These are phyloP conservation scores for Aspergillus piperis DNA, from an alignment of 2,329 filamentous ascomycete genomes.

Conservation along the genomic window DNA sequence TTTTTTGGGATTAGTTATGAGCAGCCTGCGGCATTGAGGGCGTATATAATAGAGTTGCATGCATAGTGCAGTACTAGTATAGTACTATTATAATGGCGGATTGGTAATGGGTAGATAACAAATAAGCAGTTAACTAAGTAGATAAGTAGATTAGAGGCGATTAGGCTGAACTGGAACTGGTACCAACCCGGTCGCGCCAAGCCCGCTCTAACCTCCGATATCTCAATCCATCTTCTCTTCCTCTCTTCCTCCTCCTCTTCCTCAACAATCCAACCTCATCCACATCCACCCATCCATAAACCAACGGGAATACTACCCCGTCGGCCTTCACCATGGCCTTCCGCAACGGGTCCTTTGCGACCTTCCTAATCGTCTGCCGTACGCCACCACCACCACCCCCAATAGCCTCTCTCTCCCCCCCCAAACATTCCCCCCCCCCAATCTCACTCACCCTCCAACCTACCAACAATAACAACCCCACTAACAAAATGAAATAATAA, in stretches of 20 bases:
- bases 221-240: neutral
- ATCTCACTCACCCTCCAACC: slow-evolving; percentile 4
- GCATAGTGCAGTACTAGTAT: too few relatives aligned
- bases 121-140: too few relatives aligned
- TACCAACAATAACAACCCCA: neutral
- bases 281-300: neutral
- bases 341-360: slow-evolving; percentile 73
- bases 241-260: slow-evolving; percentile 11
- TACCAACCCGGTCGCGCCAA: neutral
- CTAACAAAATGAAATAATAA: slow-evolving; percentile 15
- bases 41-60: neutral
- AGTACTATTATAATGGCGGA: too few relatives aligned
- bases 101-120: neutral
- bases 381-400: slow-evolving; percentile 40
- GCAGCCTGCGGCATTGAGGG: neutral
- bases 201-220: neutral
- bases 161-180: neutral
- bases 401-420: neutral
- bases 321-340: slow-evolving; percentile 35
- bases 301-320: neutral
- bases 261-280: neutral
- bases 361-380: slow-evolving; percentile 96
- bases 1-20: neutral
- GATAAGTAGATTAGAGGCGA: neutral
- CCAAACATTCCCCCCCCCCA: slow-evolving; percentile 10